Base-by-base conservation (phyloP, 768 basidiomycete genomes). In the Phaeotremella fagi region DNA sequence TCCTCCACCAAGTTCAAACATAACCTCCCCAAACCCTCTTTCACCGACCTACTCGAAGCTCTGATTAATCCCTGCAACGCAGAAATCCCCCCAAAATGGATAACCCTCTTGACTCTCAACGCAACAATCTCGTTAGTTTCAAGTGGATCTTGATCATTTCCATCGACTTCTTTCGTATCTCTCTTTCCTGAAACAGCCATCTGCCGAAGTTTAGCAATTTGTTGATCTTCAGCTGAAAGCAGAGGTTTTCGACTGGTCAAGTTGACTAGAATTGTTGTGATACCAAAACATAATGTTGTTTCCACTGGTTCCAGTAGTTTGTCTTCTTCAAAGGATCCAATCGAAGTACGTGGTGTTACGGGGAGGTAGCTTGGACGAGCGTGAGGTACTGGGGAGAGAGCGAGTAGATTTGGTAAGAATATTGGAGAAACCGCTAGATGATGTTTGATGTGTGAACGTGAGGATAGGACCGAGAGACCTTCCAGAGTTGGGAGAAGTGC, bases 381-480 rank as follows among this genome's bases (percentile, higher is more conserved):
- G 3, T n/a, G 26, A 26, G 50, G 51, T 1, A 48, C 41, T 5
- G 69, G 66, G 3, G 66, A 58, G 7, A 67, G 60, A 2, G 26
- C 15, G 2, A 61, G 24, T 0, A 71, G 48, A 11, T 53, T 24
- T 15, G 49, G 29, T 42, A 89, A 78, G 70, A 89, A 83, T 4
- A 63, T 51, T 0, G 76, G 16, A 59, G 84, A 79, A 15, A 75
- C 76, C 5, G 84, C 81, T 46, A 91, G 73, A 23, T 61, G 67
- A 54, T 86, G 83, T 67, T 88, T 86, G 53, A 86, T 78, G 1
- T 71, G 55, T 1, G 86, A 78, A 59, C 83, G 80, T 44, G 80
- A 76, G 53, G 83, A 87, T 52, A 90, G 81, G 73, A 91, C 86
- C n/a, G 86, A 87, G 45, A 95, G 76, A 0, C 85, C 89, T 75